Evolutionary conservation across 2,329 filamentous ascomycete species (phyloP), one percentile per base, ranked within the genome.

Genomic region (Hymenoscyphus linearis): DNA sequence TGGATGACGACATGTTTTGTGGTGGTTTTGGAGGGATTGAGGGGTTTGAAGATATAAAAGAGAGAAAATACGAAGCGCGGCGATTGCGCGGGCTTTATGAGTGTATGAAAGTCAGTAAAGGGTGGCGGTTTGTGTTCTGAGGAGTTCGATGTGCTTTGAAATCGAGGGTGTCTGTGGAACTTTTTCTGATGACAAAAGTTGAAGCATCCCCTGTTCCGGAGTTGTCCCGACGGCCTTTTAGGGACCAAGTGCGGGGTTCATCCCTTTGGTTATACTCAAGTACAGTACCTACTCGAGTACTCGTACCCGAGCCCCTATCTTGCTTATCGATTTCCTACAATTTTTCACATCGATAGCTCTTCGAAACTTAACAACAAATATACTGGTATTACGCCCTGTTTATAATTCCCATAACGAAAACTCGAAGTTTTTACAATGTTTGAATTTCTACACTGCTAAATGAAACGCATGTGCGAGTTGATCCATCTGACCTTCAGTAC

Each of bases 1-100:
- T 59, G 22, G 64, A 65, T n/a, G 67, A 66, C 26, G 68, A 66
- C 69, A 70, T 71, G 31, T 22, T 34, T 53, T 37, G 22, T 35
- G 14, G 55, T 31, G 34, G 47, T 35, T 18, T 58, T 56, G 34
- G 27, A 27, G 52, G 12, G 47, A 18, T 47, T 37, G 35, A 47
- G 31, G 61, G 31, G 27, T n/a, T 44, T 13, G 10, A 36, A 14
- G 18, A 47, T n/a, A 54, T 13, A 14, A 14, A n/a, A 18, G 12
- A 27, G 10, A 31, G 31, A 31, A 31, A 31, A 31, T n/a, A n/a
- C n/a, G 22, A 37, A 37, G 36, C 36, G 37, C 4, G 14, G 4
- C 3, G 14, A 18, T 2, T 47, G 12, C 14, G 37, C 22, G 47
- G 4, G 26, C 60, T 54, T 57, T 62, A 58, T 59, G 52, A 9